Evolutionary conservation across 2,329 filamentous ascomycete species (phyloP), one percentile per base, ranked within the genome.

Genomic region (Massarina eburnea): DNA sequence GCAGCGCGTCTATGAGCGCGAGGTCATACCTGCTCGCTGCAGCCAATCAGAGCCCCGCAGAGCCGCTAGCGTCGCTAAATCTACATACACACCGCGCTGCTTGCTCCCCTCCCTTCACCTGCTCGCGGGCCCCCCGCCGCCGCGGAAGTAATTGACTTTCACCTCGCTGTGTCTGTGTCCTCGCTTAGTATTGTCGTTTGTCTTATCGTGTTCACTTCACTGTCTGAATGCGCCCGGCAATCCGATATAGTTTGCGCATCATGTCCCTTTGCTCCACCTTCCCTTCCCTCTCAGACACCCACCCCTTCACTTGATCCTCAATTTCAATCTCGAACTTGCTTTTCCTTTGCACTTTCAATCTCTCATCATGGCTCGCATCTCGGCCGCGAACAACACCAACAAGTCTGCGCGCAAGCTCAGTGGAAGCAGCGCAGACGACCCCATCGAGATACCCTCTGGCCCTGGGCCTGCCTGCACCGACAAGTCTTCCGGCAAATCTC

Each of bases 1-100:
- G 55, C n/a, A n/a, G n/a, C 57, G 59, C 58, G 61, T 58, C 55
- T 30, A 45, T 46, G 49, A 48, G 44, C 57, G 55, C 55, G 51
- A 58, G 46, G 45, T 54, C 54, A 50, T 53, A 54, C 45, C 45
- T 48, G 52, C 49, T 52, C 43, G 17, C 8, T 34, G 15, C 38
- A 41, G 39, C 59, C 57, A 60, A 61, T 61, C 58, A 61, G 39
- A 39, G 42, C 39, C 2, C n/a, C 18, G 6, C 30, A 30, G 27
- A 8, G 9, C 27, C 27, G n/a, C 12, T 17, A 43, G 42, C 38
- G 46, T 44, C 39, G 46, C 46, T 41, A 36, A n/a, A 19, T 19
- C 53, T 22, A 20, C 15, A 8, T 35, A 26, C n/a, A 15, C 21
- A 20, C 20, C 10, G 7, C 15, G 24, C 15, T 41, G n/a, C 27